phyloP scores from a whole-genome alignment of 2,329 filamentous ascomycete genomes.

The Plenodomus lindquistii region DNA sequence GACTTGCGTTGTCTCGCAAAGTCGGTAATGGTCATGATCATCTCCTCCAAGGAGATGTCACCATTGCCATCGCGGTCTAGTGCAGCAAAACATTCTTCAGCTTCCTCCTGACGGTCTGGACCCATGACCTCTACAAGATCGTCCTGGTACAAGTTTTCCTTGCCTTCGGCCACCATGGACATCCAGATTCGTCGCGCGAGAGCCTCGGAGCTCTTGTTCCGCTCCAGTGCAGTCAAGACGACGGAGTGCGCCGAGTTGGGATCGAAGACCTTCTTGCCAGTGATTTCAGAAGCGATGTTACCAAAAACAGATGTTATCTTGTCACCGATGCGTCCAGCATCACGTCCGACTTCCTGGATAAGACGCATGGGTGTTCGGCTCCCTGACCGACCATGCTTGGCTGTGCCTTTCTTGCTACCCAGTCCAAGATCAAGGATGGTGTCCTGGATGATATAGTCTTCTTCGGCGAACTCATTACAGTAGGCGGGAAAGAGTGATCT shows the following conservation, averaged over 20 bases:
- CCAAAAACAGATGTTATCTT: constrained; percentile 93
- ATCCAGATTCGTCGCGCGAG: constrained; percentile 95
- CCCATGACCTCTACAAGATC: constrained; percentile 90
- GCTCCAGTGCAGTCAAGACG: constrained; percentile 86
- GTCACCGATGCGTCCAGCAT: constrained; percentile 77
- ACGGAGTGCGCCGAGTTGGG: constrained; percentile 87
- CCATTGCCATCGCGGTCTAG: constrained; percentile 90
- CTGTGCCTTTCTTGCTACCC: constrained; percentile 57
- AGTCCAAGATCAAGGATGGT: constrained; percentile 63
- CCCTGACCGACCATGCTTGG: constrained; percentile 57
- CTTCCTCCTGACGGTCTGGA: constrained; percentile 70
- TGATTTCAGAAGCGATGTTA: constrained; percentile 91
- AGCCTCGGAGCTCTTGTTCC: constrained; percentile 82
- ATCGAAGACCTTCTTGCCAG: constrained; percentile 94
- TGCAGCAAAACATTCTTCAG: constrained; percentile 79
- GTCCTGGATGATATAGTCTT: constrained; percentile 90
- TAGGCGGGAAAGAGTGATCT: constrained; percentile 88
- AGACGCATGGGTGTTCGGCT: constrained; percentile 77
- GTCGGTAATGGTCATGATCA: constrained; percentile 84
- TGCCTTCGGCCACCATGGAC: constrained; percentile 92
- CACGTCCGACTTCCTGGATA: constrained; percentile 69
- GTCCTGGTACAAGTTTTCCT: constrained; percentile 75
- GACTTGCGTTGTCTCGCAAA: constrained; percentile 85
- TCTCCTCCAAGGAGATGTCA: constrained; percentile 93
- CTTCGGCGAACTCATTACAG: constrained; percentile 85